phyloP scores from a whole-genome alignment of 192 early-diverging fungal genomes.

The Dispira parvispora region DNA sequence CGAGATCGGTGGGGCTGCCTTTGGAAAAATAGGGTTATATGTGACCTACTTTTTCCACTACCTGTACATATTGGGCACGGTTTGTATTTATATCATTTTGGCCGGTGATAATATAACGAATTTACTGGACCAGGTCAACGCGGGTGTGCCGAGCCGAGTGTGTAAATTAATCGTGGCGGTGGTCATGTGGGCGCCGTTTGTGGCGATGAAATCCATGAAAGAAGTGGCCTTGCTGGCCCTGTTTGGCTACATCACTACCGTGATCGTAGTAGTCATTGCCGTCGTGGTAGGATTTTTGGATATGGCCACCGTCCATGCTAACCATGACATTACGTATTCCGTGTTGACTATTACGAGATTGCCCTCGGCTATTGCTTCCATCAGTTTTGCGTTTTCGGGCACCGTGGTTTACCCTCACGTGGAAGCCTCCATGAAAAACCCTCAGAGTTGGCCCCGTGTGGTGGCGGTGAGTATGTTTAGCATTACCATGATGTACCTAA shows the following conservation, averaged over 20 bases:
- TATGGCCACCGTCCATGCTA: conserved; percentile 20
- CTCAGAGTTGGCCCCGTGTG: conserved; percentile 47
- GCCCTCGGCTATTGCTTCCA: conserved; percentile 56
- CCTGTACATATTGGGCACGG: conserved; percentile 49
- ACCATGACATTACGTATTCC: conserved; percentile 23
- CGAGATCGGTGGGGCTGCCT: conserved; percentile 53
- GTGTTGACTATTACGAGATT: conserved; percentile 41
- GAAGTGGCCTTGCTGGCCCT: conserved; percentile 60
- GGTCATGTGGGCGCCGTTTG: conserved; percentile 51
- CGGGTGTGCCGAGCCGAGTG: conserved; percentile 22
- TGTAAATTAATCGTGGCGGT: conserved; percentile 49
- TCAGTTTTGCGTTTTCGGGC: conserved; percentile 71
- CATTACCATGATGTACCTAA: conserved; percentile 48
- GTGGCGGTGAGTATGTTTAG: conserved; percentile 39
- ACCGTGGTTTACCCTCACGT: conserved; percentile 73
- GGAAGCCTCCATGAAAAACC: conserved; percentile 62
- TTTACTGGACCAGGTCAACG: conserved; percentile 29
- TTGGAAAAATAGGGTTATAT: conserved; percentile 40
- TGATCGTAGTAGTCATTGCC: conserved; percentile 52
- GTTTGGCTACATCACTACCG: conserved; percentile 57
- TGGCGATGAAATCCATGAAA: conserved; percentile 57
- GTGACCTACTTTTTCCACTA: conserved; percentile 45
- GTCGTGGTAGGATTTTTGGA: conserved; percentile 38
- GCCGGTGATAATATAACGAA: conserved; percentile 49
- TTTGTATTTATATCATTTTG: conserved; percentile 55